These are phyloP conservation scores for Haematococcus sp. DNA, from an alignment of 139 green algal genomes.

Conservation along the genomic window DNA sequence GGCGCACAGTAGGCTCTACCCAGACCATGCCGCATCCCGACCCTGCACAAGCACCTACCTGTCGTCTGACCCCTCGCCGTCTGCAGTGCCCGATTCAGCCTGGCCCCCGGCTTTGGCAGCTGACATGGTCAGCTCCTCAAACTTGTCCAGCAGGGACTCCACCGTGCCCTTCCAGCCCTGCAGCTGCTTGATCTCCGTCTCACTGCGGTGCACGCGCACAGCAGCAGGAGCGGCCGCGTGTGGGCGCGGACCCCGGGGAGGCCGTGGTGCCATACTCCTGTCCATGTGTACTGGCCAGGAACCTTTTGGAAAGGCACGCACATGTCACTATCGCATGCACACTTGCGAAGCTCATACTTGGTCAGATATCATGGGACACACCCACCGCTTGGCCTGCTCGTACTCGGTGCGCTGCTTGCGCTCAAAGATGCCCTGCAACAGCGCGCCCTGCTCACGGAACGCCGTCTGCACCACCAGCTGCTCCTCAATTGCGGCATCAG, in stretches of 20 bases:
- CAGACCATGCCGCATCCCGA: too few relatives aligned
- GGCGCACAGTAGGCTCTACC: too few relatives aligned
- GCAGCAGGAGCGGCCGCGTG: not conserved
- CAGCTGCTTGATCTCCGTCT: slow-evolving; percentile 85
- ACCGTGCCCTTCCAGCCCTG: slow-evolving; percentile 68
- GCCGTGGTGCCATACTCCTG: not conserved
- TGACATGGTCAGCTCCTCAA: slow-evolving; percentile 29
- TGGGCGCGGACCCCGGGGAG: not conserved
- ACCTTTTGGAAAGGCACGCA: too few relatives aligned
- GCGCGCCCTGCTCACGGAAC: slow-evolving; percentile 74
- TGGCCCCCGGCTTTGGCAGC: not conserved
- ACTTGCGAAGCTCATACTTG: too few relatives aligned
- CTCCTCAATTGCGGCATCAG: slow-evolving; percentile 73
- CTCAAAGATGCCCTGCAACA: slow-evolving; percentile 76
- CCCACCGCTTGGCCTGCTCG: slow-evolving; percentile 64
- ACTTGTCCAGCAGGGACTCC: slow-evolving; percentile 57
- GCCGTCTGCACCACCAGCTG: slow-evolving; percentile 86
- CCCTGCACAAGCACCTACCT: too few relatives aligned
- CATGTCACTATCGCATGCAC: not conserved
- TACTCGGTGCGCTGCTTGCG: slow-evolving; percentile 69
- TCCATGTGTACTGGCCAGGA: too few relatives aligned
- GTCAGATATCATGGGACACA: too few relatives aligned
- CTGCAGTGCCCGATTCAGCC: not conserved
- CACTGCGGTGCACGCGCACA: slow-evolving; percentile 31
- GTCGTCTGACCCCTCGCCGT: not conserved